Conservation (phyloP, 306 rosid species). For the Vicia villosa region DNA sequence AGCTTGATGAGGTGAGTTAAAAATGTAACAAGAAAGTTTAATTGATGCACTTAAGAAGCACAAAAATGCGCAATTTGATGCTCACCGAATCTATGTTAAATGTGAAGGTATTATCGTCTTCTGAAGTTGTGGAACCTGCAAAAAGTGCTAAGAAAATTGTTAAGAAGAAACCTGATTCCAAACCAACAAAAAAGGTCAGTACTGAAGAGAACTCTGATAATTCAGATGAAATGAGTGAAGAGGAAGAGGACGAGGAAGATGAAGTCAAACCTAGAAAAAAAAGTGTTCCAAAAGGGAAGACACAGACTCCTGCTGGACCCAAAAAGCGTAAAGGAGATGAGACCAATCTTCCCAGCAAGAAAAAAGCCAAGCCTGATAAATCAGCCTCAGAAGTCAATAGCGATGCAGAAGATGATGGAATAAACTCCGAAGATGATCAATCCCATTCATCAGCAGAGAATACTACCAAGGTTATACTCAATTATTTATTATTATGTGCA, state of each 20-base stretch:
- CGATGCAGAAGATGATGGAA: constrained; percentile 64
- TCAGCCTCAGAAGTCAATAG: constrained; percentile 49
- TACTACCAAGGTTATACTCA: constrained; percentile 59
- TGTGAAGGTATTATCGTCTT: constrained; percentile 58
- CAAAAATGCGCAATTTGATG: constrained; percentile 8
- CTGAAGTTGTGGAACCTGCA: constrained; percentile 47
- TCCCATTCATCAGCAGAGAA: constrained; percentile 73
- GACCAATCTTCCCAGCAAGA: constrained; percentile 54
- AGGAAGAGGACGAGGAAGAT: constrained; percentile 49
- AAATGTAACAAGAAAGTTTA: constrained; percentile 10
- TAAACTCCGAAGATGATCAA: constrained; percentile 72
- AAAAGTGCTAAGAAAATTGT: constrained; percentile 54
- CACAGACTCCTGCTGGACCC: constrained; percentile 45
- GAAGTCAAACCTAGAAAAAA: constrained; percentile 68
- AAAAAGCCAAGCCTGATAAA: constrained; percentile 55
- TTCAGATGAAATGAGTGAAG: constrained; percentile 49
- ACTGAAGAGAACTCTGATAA: constrained; percentile 59
- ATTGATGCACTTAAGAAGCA: constrained; percentile 27
- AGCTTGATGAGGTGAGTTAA: constrained; percentile 71
- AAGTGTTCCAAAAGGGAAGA: constrained; percentile 55
- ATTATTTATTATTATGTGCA: constrained; percentile 12
- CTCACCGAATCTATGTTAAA: constrained; percentile 28
- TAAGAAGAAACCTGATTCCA: constrained; percentile 53
- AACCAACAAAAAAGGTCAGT: constrained; percentile 57
- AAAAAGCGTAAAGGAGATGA: constrained; percentile 76